Conservation (phyloP, 768 basidiomycete species). For the Lactarius tabidus region DNA sequence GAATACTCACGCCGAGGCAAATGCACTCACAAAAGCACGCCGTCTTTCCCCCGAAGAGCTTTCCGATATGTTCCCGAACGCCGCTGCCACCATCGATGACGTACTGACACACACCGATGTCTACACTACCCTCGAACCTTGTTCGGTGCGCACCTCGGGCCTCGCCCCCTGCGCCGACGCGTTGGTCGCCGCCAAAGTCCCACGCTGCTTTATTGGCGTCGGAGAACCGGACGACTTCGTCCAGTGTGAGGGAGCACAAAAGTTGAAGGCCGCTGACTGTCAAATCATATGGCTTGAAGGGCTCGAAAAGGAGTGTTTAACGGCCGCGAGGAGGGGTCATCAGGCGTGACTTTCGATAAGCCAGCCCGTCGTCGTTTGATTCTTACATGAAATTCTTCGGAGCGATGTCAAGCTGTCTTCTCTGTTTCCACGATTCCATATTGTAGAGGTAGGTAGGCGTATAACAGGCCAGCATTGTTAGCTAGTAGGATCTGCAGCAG, state of each 20-base stretch:
- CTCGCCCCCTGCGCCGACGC: conserved; percentile 82
- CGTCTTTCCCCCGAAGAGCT: conserved; percentile 44
- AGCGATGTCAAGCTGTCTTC: background rate
- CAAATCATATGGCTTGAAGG: conserved; percentile 72
- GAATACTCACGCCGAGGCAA: conserved; percentile 97
- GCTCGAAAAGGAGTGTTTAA: conserved; percentile 76
- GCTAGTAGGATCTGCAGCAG: background rate
- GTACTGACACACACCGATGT: conserved; percentile 63
- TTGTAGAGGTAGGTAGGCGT: background rate
- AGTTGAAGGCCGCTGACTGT: conserved; percentile 64
- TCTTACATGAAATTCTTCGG: background rate
- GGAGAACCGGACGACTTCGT: conserved; percentile 95
- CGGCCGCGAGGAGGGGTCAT: conserved; percentile 66
- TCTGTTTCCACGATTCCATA: background rate
- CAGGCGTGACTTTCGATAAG: background rate
- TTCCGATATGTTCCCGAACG: conserved; percentile 40
- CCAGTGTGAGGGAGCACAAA: conserved; percentile 79
- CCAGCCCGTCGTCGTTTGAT: background rate
- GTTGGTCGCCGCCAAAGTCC: conserved; percentile 65
- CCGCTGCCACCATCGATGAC: conserved; percentile 39
- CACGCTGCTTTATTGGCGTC: conserved; percentile 81
- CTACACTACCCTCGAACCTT: conserved; percentile 97
- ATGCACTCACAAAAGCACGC: conserved; percentile 73
- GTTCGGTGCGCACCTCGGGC: conserved; percentile 85
- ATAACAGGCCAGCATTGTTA: background rate